Evolutionary conservation across 2,329 filamentous ascomycete genomes (phyloP).

Genomic region (Stagonosporopsis vannaccii): DNA sequence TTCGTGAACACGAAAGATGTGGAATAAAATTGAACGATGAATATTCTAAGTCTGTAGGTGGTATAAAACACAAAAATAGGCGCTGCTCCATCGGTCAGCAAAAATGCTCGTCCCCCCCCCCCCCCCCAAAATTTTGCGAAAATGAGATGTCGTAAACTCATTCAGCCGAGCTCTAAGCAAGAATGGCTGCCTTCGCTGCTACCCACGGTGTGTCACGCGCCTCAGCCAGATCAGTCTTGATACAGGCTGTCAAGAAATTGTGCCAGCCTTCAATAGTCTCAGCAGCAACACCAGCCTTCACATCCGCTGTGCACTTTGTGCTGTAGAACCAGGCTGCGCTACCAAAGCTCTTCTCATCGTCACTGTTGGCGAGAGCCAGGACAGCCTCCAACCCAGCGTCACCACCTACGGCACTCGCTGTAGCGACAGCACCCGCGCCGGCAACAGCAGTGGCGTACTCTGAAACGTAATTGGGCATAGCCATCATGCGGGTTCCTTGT

Average conservation of each 20-base stretch:
- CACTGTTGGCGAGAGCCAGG: conserved; percentile 58
- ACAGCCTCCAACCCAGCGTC: conserved; percentile 51
- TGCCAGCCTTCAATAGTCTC: conserved; percentile 60
- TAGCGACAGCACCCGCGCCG: conserved; percentile 42
- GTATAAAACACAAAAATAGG: conserved; percentile 1
- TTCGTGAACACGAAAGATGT: too few species aligned
- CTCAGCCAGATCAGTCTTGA: conserved; percentile 59
- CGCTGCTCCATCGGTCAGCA: conserved; percentile 2
- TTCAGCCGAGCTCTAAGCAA: conserved; percentile 1
- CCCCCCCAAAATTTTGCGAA: too few species aligned
- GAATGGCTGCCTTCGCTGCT: conserved; percentile 47
- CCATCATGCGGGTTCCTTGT: conserved; percentile 76
- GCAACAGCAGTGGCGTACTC: conserved; percentile 62
- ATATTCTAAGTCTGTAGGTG: neutral
- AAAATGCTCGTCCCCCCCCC: neutral
- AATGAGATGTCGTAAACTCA: neutral
- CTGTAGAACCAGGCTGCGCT: conserved; percentile 68
- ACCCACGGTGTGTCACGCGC: conserved; percentile 58
- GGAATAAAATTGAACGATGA: neutral
- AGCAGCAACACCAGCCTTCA: conserved; percentile 55
- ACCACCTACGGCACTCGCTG: conserved; percentile 41
- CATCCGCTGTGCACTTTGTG: conserved; percentile 59
- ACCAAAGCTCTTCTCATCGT: conserved; percentile 61
- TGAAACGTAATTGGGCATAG: conserved; percentile 62
- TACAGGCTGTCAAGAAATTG: conserved; percentile 62